These are phyloP conservation scores for Ophiostoma sp. DNA, from an alignment of 2,329 filamentous ascomycete genomes.

Conservation along the genomic window DNA sequence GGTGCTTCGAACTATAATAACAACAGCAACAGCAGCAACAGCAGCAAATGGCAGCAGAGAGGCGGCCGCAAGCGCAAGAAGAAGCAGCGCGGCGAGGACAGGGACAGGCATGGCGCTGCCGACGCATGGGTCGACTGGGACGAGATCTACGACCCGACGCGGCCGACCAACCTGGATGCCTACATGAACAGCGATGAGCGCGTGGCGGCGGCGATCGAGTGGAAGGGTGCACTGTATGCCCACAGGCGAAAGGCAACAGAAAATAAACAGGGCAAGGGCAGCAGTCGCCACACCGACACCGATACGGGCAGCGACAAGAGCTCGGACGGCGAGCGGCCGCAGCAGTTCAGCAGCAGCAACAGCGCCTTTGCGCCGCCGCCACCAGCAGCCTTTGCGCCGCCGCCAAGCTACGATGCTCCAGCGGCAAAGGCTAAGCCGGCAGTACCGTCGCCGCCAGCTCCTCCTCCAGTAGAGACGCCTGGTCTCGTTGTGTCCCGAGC, in stretches of 20 bases:
- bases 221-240: slow-evolving; percentile 75
- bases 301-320: neutral
- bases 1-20: slow-evolving; percentile 22
- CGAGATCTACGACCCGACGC: slow-evolving; percentile 78
- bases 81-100: slow-evolving; percentile 61
- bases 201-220: slow-evolving; percentile 71
- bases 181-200: slow-evolving; percentile 82
- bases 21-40: slow-evolving; percentile 27
- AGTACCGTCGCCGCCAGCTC: neutral
- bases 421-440: neutral
- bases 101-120: slow-evolving; percentile 52
- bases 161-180: slow-evolving; percentile 78
- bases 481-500: slow-evolving; percentile 67
- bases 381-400: slow-evolving; percentile 46
- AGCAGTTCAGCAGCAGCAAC: neutral
- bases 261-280: neutral
- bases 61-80: slow-evolving; percentile 55
- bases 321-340: slow-evolving; percentile 34
- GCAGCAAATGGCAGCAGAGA: slow-evolving; percentile 60
- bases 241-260: slow-evolving; percentile 49
- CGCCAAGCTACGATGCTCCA: slow-evolving; percentile 12
- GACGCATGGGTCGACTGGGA: slow-evolving; percentile 69
- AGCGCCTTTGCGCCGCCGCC: slow-evolving; percentile 49
- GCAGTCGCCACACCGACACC: neutral
- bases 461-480: neutral